phyloP scores from a whole-genome alignment of 1,139 yeast species.

The Saccharomycopsis hybrid region DNA sequence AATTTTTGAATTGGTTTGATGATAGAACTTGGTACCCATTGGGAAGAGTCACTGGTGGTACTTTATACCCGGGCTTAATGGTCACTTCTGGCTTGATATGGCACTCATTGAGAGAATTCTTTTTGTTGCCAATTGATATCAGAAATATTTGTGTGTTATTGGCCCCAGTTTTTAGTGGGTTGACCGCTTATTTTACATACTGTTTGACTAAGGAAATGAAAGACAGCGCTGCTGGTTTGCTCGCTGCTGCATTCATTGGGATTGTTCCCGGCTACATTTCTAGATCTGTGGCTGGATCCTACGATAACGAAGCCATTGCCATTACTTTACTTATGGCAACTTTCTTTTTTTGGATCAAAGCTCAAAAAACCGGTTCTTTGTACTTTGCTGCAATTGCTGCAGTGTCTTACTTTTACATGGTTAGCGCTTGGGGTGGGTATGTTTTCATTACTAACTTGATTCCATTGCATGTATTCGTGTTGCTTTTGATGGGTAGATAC shows the following conservation, averaged over 20 bases:
- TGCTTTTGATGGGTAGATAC: constrained; percentile 92
- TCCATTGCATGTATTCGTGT: constrained; percentile 89
- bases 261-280: constrained; percentile 98
- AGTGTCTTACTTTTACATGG: constrained; percentile 93
- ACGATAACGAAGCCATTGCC: constrained; percentile 98
- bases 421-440: constrained; percentile 99
- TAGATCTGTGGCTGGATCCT: constrained; percentile 97
- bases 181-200: constrained; percentile 92
- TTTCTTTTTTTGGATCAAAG: constrained; percentile 92
- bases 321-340: constrained; percentile 94
- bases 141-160: constrained; percentile 92
- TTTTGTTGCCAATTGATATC: constrained; percentile 82
- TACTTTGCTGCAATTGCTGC: constrained; percentile 83
- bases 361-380: constrained; percentile 85
- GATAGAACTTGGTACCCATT: constrained; percentile 99
- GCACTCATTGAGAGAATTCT: constrained; percentile 55
- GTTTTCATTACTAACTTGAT: constrained; percentile 97
- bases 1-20: constrained; percentile 96
- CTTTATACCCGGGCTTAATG: constrained; percentile 97
- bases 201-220: constrained; percentile 86
- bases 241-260: constrained; percentile 93
- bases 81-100: constrained; percentile 90
- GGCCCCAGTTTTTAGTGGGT: constrained; percentile 94
- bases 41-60: constrained; percentile 99
- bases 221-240: constrained; percentile 80